These are phyloP conservation scores for Talaromyces islandicus DNA, from an alignment of 2,329 filamentous ascomycete species.

Conservation along the genomic window DNA sequence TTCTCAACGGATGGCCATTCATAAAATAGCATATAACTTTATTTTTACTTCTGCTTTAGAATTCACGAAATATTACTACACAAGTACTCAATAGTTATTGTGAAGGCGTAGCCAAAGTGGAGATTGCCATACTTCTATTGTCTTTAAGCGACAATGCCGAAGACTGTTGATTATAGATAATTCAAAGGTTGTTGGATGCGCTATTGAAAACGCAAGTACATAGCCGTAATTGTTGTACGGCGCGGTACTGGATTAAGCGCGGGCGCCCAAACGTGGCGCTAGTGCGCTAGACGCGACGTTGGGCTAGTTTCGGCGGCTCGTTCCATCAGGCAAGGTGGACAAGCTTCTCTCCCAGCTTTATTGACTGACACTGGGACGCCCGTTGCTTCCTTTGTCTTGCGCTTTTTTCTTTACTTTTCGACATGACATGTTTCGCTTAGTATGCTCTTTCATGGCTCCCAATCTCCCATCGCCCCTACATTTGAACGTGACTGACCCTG, in stretches of 20 bases:
- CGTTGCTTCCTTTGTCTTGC: conserved; percentile 6
- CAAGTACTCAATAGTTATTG: background rate
- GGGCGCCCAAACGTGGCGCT: background rate
- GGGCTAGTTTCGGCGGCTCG: conserved; percentile 5
- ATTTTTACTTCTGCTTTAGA: no score
- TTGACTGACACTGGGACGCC: conserved; percentile 1
- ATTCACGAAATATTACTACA: background rate
- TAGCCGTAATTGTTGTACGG: background rate
- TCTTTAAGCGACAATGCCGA: background rate
- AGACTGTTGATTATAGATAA: background rate
- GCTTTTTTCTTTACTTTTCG: background rate
- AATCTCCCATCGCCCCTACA: background rate
- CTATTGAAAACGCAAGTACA: background rate
- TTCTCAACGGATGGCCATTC: background rate
- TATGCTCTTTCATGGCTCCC: conserved; percentile 1
- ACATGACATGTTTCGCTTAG: conserved; percentile 3
- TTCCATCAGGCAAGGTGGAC: background rate
- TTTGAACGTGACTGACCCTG: background rate
- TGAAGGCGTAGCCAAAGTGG: background rate
- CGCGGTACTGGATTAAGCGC: background rate
- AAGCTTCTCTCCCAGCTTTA: background rate
- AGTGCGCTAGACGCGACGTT: conserved; percentile 9
- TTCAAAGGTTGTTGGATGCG: no score
- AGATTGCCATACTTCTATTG: background rate
- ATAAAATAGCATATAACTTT: background rate